Evolutionary conservation across 257 asterid species (phyloP).

Genomic region (Nicotiana knightiana): DNA sequence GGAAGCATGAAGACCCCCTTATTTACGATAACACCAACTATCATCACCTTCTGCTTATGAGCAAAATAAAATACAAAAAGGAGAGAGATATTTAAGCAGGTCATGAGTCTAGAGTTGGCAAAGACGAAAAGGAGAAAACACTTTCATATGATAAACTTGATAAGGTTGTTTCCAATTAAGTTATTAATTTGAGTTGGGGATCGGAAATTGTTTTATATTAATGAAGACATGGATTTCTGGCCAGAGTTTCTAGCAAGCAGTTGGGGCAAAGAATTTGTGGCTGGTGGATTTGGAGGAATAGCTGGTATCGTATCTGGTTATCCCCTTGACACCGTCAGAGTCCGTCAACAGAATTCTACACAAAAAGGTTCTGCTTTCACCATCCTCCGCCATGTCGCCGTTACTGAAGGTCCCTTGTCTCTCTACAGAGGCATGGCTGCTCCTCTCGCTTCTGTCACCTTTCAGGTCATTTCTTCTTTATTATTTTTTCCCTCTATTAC

Average conservation of each 20-base stretch:
- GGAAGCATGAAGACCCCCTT: too few relatives aligned
- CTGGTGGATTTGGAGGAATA: slow-evolving; percentile 76
- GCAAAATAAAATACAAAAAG: neutral
- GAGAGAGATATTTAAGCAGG: neutral
- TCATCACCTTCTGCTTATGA: neutral
- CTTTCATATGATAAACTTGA: neutral
- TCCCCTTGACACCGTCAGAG: slow-evolving; percentile 77
- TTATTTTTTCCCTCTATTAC: too few relatives aligned
- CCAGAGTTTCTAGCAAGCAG: slow-evolving; percentile 68
- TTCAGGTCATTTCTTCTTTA: slow-evolving; percentile 37
- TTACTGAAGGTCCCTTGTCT: slow-evolving; percentile 49
- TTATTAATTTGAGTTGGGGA: neutral
- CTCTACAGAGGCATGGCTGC: slow-evolving; percentile 85
- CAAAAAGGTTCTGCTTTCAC: slow-evolving; percentile 36
- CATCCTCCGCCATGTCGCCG: slow-evolving; percentile 40
- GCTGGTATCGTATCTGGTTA: slow-evolving; percentile 70
- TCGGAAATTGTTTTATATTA: neutral
- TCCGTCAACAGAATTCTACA: slow-evolving; percentile 55
- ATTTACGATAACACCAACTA: neutral
- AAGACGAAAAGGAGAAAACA: too few relatives aligned
- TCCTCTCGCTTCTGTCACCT: slow-evolving; percentile 67
- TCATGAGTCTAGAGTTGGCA: too few relatives aligned
- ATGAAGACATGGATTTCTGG: slow-evolving; percentile 66
- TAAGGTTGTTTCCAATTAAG: neutral
- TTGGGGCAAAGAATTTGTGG: slow-evolving; percentile 83